These are phyloP conservation scores for Tremellales sp. DNA, from an alignment of 1,284 basidiomycete species.

Conservation along the genomic window DNA sequence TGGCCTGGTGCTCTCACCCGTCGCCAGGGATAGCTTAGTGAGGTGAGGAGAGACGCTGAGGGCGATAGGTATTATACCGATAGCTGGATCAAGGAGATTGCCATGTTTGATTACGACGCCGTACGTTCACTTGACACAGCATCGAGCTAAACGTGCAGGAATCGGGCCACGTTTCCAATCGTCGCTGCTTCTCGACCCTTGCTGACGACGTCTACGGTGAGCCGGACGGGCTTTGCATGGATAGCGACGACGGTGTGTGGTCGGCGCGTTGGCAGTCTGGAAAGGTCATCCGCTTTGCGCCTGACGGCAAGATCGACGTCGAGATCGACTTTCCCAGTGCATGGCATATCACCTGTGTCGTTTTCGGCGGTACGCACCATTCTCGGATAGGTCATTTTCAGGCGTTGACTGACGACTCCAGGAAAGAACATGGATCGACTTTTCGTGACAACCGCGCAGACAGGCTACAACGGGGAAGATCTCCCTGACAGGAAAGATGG, in stretches of 20 bases:
- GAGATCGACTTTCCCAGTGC: conserved; percentile 24
- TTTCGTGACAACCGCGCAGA: conserved; percentile 24
- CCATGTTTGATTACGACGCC: conserved; percentile 18
- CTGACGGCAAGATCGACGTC: conserved; percentile 13
- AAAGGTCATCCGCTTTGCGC: conserved; percentile 16
- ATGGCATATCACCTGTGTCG: conserved; percentile 16
- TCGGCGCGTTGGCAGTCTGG: conserved; percentile 18
- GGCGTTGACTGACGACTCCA: conserved; percentile 11
- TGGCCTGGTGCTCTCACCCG: no score
- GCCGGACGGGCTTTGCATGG: conserved; percentile 25
- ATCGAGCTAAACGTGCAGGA: no score
- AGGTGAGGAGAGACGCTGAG: not conserved
- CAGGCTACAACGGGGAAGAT: conserved; percentile 9
- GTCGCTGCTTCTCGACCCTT: conserved; percentile 11
- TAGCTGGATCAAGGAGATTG: conserved; percentile 18
- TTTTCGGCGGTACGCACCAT: conserved; percentile 32
- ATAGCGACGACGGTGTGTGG: conserved; percentile 18
- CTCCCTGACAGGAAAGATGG: conserved; percentile 13
- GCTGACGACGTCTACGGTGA: conserved; percentile 9
- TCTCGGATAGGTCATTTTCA: conserved; percentile 12
- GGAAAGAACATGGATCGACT: conserved; percentile 23
- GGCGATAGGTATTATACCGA: conserved; percentile 22
- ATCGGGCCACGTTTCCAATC: conserved; percentile 11
- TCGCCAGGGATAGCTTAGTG: not conserved
- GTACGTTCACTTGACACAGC: no score